phyloP scores from a whole-genome alignment of 371 early-diverging fungal species.

The Massospora cicadina region DNA sequence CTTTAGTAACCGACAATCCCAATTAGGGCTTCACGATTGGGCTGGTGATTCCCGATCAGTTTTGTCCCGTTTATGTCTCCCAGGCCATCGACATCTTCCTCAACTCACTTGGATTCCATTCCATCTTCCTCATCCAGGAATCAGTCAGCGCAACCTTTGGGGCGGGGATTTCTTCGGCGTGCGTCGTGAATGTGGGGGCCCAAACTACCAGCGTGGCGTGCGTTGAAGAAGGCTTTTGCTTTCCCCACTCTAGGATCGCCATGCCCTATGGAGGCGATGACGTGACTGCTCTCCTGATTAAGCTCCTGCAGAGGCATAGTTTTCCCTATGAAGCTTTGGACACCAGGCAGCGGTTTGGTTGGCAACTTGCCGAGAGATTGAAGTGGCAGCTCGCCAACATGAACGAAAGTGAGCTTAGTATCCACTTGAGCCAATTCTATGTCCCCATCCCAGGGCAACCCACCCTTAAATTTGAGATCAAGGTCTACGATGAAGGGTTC shows the following conservation, averaged over 20 bases:
- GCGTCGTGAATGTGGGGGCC: constrained; percentile 82
- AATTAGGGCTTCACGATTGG: constrained; percentile 40
- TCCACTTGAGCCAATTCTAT: constrained; percentile 63
- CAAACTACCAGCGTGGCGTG: constrained; percentile 66
- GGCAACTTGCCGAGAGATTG: constrained; percentile 45
- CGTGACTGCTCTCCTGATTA: constrained; percentile 50
- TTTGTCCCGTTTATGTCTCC: constrained; percentile 35
- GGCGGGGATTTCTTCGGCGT: constrained; percentile 69
- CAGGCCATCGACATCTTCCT: constrained; percentile 48
- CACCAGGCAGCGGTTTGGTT: constrained; percentile 39
- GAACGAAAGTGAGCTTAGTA: constrained; percentile 58
- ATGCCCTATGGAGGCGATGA: constrained; percentile 71
- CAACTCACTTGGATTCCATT: constrained; percentile 52
- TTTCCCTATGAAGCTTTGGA: constrained; percentile 61
- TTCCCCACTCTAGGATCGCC: constrained; percentile 36
- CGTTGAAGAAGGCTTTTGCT: constrained; percentile 68
- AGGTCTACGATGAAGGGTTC: constrained; percentile 71
- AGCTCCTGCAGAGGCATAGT: constrained; percentile 34
- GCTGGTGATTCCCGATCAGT: constrained; percentile 61
- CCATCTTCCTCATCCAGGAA: constrained; percentile 34
- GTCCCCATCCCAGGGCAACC: constrained; percentile 47
- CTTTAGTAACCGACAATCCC: neutral
- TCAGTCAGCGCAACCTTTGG: constrained; percentile 71
- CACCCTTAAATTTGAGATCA: constrained; percentile 57
- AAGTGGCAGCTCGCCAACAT: constrained; percentile 67